Evolutionary conservation across 345 rosid species (phyloP).

Genomic region (Populus alba): DNA sequence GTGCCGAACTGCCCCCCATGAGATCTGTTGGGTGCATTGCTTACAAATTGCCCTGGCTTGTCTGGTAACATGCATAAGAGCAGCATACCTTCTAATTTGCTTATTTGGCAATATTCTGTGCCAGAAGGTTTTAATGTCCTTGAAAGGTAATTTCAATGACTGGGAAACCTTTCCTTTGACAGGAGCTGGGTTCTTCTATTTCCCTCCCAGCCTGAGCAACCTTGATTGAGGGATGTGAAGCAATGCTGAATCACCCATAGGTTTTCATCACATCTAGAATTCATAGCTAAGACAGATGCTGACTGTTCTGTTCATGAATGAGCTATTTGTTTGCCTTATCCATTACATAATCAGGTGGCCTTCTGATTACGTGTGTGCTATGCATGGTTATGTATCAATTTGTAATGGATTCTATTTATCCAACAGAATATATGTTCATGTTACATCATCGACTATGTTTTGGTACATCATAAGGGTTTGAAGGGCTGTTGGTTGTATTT

Average conservation of each 20-base stretch:
- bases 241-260: background rate
- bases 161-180: background rate
- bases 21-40: background rate
- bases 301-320: background rate
- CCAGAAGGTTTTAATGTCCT: background rate
- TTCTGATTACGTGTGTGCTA: background rate
- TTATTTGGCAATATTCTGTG: no score
- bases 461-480: background rate
- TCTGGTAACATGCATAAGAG: no score
- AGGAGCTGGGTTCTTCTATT: background rate
- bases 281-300: background rate
- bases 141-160: background rate
- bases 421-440: background rate
- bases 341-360: background rate
- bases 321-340: background rate
- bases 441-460: background rate
- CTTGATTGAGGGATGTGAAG: background rate
- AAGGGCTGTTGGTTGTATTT: background rate
- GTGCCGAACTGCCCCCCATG: background rate
- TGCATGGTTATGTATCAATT: background rate
- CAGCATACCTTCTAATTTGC: background rate
- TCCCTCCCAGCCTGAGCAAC: background rate
- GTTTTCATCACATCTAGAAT: background rate
- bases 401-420: background rate
- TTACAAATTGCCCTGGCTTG: background rate